Base-by-base conservation (phyloP, 257 asterid species). In the Solanum peruvianum region DNA sequence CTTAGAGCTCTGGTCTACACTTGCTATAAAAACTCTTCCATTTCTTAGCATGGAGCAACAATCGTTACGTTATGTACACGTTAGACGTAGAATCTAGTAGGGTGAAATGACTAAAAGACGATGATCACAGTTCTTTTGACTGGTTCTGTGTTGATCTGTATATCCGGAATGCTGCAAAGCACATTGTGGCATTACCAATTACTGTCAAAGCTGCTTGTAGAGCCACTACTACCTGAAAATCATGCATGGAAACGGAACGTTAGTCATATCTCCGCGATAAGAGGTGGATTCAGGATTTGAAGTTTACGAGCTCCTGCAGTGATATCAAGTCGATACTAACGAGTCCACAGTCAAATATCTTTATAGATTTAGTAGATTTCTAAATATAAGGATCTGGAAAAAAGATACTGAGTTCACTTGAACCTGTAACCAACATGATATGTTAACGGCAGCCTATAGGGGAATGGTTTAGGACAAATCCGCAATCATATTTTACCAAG, bases 191-290 rank as follows among this genome's bases (percentile, higher is more conserved):
- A 14, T 95, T 97, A 67, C 99, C 99, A 33, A 95, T 89, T n/a
- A 94, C 93, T 2, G 99, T 97, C 89, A 97, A 90, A 67, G 98
- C 98, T 16, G 97, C 99, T 93, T 97, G 99, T 62, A 97, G 91
- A 86, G 94, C 98, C 87, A 95, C 99, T 91, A 95, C 87, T 49
- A 93, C 93, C 99, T 97, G 87, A 71, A 89, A 85, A 85, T 82
- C 82, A 84, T 39, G 84, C 66, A 9, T 11, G 2, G 62, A 45
- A 45, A 27, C 6, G 16, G 16, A 45, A 16, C 9, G 16, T 45
- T 14, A 45, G 62, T 44, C 62, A 25, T 77, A 44, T 77, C 41
- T 44, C 83, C 39, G 9, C 0, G 14, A 77, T 15, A 11, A 72
- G 49, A 35, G 16, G 2, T 13, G 29, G 27, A 72, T 21, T 39